Percentiles rank a stretch among this genome's conserved stretches.
Conservation (phyloP, 2,329 filamentous ascomycete genomes). For the Aspergillus caelatus region DNA sequence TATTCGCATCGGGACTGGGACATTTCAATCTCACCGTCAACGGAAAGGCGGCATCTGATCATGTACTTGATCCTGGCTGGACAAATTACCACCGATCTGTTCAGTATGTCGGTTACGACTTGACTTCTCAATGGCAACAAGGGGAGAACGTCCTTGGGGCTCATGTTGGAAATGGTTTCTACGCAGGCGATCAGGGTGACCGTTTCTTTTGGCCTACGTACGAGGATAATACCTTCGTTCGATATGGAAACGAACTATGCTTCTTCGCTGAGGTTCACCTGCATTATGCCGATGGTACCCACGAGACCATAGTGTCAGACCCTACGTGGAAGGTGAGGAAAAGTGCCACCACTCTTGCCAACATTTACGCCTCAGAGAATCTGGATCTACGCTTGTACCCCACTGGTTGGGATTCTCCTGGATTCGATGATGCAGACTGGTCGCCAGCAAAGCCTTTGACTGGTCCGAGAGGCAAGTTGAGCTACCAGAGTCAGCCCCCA, state of each 20-base stretch:
- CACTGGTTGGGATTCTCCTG: constrained; percentile 19
- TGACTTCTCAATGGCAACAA: constrained; percentile 36
- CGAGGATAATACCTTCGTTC: constrained; percentile 29
- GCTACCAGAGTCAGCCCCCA: constrained; percentile 26
- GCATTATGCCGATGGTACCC: constrained; percentile 21
- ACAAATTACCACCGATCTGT: constrained; percentile 28
- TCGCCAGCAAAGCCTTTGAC: constrained; percentile 24
- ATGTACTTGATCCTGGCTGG: constrained; percentile 29
- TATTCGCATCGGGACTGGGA: constrained; percentile 27
- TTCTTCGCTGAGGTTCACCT: constrained; percentile 30
- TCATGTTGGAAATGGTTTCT: constrained; percentile 50
- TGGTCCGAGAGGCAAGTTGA: constrained; percentile 24
- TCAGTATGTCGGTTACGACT: constrained; percentile 49
- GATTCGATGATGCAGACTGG: constrained; percentile 20
- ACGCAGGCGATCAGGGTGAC: constrained; percentile 40
- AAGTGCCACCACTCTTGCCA: constrained; percentile 27
- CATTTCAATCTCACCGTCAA: constrained; percentile 30
- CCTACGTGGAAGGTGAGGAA: constrained; percentile 23
- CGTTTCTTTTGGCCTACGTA: constrained; percentile 32
- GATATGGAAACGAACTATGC: constrained; percentile 29
- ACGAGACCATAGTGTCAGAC: constrained; percentile 24
- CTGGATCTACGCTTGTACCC: constrained; percentile 26
- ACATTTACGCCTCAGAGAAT: constrained; percentile 28
- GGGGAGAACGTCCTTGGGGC: constrained; percentile 42
- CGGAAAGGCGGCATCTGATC: constrained; percentile 22